Evolutionary conservation across 2,329 filamentous ascomycete species (phyloP).

Genomic region (Thermothelomyces thermophilus): DNA sequence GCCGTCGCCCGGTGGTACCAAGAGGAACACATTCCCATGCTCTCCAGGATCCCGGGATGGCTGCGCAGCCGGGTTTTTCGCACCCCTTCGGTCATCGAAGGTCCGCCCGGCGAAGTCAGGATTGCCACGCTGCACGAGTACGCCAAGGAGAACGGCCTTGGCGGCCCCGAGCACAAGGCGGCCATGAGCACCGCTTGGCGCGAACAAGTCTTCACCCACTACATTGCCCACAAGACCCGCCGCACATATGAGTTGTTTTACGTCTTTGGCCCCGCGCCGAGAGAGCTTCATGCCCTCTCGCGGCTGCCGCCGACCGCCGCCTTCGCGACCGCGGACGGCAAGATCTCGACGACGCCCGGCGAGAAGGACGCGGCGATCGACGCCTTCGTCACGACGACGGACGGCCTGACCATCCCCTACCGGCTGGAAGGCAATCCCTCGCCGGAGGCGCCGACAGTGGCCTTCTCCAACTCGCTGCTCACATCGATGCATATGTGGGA

Average conservation of each 20-base stretch:
- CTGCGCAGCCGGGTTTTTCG: constrained; percentile 64
- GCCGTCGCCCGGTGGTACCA: constrained; percentile 62
- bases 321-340: constrained; percentile 49
- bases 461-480: constrained; percentile 75
- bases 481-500: constrained; percentile 79
- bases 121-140: constrained; percentile 70
- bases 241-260: constrained; percentile 69
- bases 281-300: constrained; percentile 57
- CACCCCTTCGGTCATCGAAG: constrained; percentile 54
- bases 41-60: constrained; percentile 74
- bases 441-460: constrained; percentile 62
- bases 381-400: constrained; percentile 61
- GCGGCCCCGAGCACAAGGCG: constrained; percentile 56
- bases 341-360: constrained; percentile 48
- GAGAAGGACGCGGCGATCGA: constrained; percentile 47
- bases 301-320: constrained; percentile 39
- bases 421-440: constrained; percentile 65
- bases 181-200: constrained; percentile 57
- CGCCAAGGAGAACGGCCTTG: constrained; percentile 57
- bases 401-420: constrained; percentile 65
- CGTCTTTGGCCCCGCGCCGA: constrained; percentile 67
- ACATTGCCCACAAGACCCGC: constrained; percentile 50
- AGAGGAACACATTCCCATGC: constrained; percentile 66
- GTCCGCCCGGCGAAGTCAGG: constrained; percentile 39
- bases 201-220: constrained; percentile 50